Base-by-base conservation (phyloP, 2,329 filamentous ascomycete genomes). In the Neophaeococcomyces aloes region DNA sequence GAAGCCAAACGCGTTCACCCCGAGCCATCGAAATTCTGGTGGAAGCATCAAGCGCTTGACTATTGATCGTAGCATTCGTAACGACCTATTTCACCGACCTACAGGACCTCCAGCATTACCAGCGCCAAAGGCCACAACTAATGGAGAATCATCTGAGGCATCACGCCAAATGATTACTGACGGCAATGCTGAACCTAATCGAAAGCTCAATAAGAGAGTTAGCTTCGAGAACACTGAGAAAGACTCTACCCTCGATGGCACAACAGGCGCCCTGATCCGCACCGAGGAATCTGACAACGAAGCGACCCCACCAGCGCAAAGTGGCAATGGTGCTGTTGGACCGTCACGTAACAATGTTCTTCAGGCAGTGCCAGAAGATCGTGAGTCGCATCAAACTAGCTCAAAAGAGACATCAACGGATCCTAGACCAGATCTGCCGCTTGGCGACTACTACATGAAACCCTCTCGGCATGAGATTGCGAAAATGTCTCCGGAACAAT, bases 41-140 rank as follows among this genome's bases (percentile, higher is more conserved):
- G 74, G 74, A 38, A 85, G 76, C 59, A 77, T 94, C 54, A 95
- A 95, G 69, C 88, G 87, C 62, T 75, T 98, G 45, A 83, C 88
- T 42, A 95, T 98, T 60, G 93, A 95, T 64, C 81, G 86, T 50
- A 83, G 81, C 53, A 72, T 98, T 59, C 77, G 85, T 42, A 87
- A 67, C 18, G 71, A 79, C 49, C 62, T 80, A 1, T 80, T 81
- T 55, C 61, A 63, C 25, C 65, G 65, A 38, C 57, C 63, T 19
- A 46, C 59, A 45, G 57, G 61, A 3, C 59, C 63, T 13, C 50
- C 53, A 17, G 48, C 53, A n/a, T 46, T 54, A 15, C 52, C 56
- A 13, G 49, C 50, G 4, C 44, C 53, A 15, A 72, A 72, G 11
- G 55, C 63, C 33, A 46, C 61, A 36, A 62, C 41, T 5, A 48